Percentiles rank a stretch among this genome's conserved stretches.
These are phyloP conservation scores for Eucalyptus polyanthemos DNA, from an alignment of 345 rosid species.

Conservation along the genomic window DNA sequence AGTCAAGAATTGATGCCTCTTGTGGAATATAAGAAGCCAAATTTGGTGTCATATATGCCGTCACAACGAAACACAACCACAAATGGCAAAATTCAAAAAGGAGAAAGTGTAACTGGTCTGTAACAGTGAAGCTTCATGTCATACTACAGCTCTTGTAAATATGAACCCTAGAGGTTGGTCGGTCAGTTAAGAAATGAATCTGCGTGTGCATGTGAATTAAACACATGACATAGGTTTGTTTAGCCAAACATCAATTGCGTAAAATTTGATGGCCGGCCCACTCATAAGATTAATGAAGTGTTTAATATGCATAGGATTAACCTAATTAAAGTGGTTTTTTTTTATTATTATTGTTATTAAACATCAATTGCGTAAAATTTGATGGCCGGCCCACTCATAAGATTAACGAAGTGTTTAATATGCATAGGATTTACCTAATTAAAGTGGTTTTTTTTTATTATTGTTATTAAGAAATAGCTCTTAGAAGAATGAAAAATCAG, in stretches of 20 bases:
- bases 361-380: background rate
- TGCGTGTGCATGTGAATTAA: background rate
- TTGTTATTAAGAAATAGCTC: background rate
- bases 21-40: background rate
- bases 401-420: background rate
- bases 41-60: background rate
- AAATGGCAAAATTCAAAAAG: background rate
- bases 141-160: background rate
- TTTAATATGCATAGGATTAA: background rate
- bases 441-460: background rate
- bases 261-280: background rate
- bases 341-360: background rate
- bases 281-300: background rate
- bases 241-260: background rate
- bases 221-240: background rate
- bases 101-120: background rate
- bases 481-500: background rate
- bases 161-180: background rate
- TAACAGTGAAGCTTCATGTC: background rate
- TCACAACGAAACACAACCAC: background rate
- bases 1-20: background rate
- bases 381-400: background rate
- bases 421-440: background rate
- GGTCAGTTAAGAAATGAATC: no score
- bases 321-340: background rate